Base-by-base conservation (phyloP, 768 basidiomycete species). In the Naganishia friedmannii region DNA sequence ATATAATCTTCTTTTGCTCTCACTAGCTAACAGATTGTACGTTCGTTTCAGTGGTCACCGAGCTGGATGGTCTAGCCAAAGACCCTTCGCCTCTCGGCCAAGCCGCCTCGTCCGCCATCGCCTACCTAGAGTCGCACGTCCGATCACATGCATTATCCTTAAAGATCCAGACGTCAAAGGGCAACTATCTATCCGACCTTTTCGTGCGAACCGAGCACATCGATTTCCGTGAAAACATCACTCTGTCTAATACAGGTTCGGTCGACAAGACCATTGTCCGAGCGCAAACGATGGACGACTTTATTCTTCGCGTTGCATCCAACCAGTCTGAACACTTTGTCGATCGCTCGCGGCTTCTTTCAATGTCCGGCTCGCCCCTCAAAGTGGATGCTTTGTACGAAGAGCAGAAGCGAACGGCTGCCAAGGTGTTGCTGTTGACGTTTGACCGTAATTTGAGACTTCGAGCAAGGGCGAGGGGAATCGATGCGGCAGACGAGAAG, bases 261-360 rank as follows among this genome's bases (percentile, higher is more conserved):
- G 45, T 67, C 3, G 71, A 70, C 42, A 58, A 53, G 77, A 85
- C 28, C 82, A 82, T 34, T 73, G 73, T 69, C 78, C 80, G 83
- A 81, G 89, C 90, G 55, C 85, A 89, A 46, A 92, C 86, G 71
- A 93, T 96, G 91, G 96, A 98, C 77, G 95, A 98, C 76, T 84
- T 94, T 66, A 96, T 99, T 70, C 85, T 98, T 53, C 89, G 90
- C 76, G 90, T 93, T 42, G 93, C 92, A 21, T 85, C 90, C 60
- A 97, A 93, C 91, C 95, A 97, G 77, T 86, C 90, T 66, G 90
- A 92, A 39, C 92, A 97, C 77, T 97, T 93, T 88, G 83, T 88
- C 39, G 91, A 95, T 82, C 88, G 93, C 21, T 88, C 91, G 0
- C 84, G 83, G 3, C 83, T 95, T 78, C 85, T 97, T 63, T 86